Conservation (phyloP, 108 stramenopile genomes). For the Nannochloropsis salina region DNA sequence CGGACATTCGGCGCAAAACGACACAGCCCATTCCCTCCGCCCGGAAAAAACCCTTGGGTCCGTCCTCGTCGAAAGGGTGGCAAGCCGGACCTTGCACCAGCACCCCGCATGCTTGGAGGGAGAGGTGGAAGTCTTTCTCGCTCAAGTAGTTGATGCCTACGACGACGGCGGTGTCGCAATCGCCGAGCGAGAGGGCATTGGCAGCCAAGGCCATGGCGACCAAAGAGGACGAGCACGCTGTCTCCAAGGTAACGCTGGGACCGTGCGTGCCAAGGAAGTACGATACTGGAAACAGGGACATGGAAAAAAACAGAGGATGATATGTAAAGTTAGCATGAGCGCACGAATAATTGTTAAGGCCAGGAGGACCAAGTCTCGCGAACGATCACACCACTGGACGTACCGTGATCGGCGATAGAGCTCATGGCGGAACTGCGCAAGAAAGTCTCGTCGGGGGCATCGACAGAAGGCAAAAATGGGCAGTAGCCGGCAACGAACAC, state of each 20-base stretch:
- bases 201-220: constrained; percentile 22
- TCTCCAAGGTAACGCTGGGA: constrained; percentile 18
- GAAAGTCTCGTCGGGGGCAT: constrained; percentile 5
- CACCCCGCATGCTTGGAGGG: not conserved
- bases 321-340: not conserved
- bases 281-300: not conserved
- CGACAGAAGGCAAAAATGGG: constrained; percentile 6
- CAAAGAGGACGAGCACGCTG: constrained; percentile 18
- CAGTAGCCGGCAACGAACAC: not conserved
- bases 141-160: constrained; percentile 14
- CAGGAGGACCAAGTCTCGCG: too few relatives aligned
- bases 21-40: constrained; percentile 13
- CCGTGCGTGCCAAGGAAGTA: not conserved
- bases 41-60: constrained; percentile 14
- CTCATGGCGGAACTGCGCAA: constrained; percentile 17
- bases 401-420: constrained; percentile 4
- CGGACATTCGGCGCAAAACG: not conserved
- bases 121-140: constrained; percentile 18
- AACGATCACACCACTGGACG: not conserved
- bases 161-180: constrained; percentile 10
- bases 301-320: not conserved
- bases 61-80: not conserved
- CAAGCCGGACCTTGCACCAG: not conserved
- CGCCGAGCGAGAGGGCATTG: not conserved
- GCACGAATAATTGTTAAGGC: too few relatives aligned